Evolutionary conservation across 1,284 basidiomycete genomes (phyloP), one percentile per base, ranked within the genome.

Genomic region (Inonotus hispidus): DNA sequence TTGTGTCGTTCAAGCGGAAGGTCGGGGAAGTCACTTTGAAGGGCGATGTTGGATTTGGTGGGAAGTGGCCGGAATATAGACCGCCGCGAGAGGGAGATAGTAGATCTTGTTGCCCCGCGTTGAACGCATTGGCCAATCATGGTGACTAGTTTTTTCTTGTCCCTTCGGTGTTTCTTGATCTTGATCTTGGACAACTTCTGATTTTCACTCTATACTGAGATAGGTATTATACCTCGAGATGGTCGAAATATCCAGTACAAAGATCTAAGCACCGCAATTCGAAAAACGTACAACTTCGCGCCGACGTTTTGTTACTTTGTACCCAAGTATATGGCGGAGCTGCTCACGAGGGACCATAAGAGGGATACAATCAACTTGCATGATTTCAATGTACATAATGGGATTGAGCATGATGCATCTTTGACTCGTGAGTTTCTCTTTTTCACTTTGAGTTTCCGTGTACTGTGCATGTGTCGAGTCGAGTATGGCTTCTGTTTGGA

Each of bases 321-420:
- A 0, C 80, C 84, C 1, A 80, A 81, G 59, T 81, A 75, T 68
- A 78, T 81, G 0, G 86, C 89, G 2, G 68, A 75, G 16, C 76
- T 85, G 71, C 69, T 91, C 60, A 75, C 77, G 6, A 82, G 78
- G 65, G 75, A 74, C 49, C 89, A 88, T 67, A 69, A 66, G 59
- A 76, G 74, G 46, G 88, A 84, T 61, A 81, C 74, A 2, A 82
- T 88, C 64, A 80, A 90, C 67, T 74, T 91, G 23, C 71, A 74
- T 13, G 88, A 90, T 55, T 74, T 91, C 41, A 78, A 80, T 66
- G 70, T 85, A 29, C 89, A 91, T 70, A 90, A 90, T 65, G 84
- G 84, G 10, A 91, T 91, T 61, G 89, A 91, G 66, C 89, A 91
- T 65, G 89, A 91, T 65, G 88, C 76, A 0, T 90, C 88, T 2